Evolutionary conservation across 768 basidiomycete species (phyloP).

Genomic region (Lactifluus rugatus): DNA sequence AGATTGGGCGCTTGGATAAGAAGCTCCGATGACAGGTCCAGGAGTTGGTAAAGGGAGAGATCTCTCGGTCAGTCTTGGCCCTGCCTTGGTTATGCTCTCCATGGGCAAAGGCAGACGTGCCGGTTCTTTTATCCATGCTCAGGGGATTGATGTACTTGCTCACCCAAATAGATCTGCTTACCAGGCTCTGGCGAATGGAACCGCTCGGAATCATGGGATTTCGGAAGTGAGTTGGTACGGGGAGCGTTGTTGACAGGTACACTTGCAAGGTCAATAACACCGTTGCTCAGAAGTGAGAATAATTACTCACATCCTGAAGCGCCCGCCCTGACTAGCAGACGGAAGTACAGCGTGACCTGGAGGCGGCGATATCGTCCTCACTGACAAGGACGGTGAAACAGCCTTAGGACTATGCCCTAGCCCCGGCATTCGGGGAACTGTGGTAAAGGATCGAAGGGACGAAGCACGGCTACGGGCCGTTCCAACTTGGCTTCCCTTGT

Average conservation of each 20-base stretch:
- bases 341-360: background rate
- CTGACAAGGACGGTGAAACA: background rate
- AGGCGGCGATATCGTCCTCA: slow-evolving; percentile 5
- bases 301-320: slow-evolving; percentile 8
- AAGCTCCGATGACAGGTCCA: background rate
- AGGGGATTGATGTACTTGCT: background rate
- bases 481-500: background rate
- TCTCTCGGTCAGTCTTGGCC: background rate
- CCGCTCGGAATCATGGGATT: background rate
- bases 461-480: background rate
- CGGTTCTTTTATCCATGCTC: background rate
- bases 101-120: background rate
- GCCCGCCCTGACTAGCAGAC: background rate
- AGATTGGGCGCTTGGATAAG: background rate
- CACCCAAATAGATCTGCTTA: background rate
- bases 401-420: background rate
- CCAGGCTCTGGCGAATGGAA: slow-evolving; percentile 1
- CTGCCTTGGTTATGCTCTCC: background rate
- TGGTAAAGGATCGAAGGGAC: background rate
- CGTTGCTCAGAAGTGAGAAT: background rate
- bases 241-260: background rate
- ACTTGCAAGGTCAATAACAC: background rate
- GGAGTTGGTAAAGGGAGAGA: background rate
- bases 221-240: background rate
- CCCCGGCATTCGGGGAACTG: background rate